Conservation (phyloP, 2,329 filamentous ascomycete species). For the Phaeomoniella chlamydospora region DNA sequence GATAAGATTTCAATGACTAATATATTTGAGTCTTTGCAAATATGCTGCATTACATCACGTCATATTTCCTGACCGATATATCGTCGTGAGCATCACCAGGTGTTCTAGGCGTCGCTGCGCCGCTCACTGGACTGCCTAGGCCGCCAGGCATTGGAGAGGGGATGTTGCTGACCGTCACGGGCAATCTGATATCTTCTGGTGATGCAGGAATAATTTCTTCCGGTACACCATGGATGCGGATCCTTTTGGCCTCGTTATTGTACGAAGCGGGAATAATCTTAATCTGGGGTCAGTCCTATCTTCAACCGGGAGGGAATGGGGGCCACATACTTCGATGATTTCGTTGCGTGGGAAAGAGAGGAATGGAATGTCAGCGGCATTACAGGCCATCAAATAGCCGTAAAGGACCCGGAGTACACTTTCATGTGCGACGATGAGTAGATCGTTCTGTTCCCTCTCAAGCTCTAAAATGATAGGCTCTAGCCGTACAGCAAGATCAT, state of each 20-base stretch:
- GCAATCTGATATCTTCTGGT: conserved; percentile 68
- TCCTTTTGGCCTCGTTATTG: conserved; percentile 86
- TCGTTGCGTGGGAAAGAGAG: conserved; percentile 91
- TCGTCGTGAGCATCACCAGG: conserved; percentile 1
- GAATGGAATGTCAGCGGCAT: conserved; percentile 82
- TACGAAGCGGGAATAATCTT: conserved; percentile 91
- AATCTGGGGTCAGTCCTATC: conserved; percentile 6
- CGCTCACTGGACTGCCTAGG: conserved; percentile 22
- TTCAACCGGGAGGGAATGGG: conserved; percentile 2
- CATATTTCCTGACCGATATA: conserved; percentile 1
- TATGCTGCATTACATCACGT: conserved; percentile 1
- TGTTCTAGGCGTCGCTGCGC: conserved; percentile 22
- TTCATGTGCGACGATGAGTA: conserved; percentile 97
- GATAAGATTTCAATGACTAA: too few species aligned
- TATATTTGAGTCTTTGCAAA: too few species aligned
- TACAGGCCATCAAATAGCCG: conserved; percentile 96
- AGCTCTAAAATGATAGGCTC: conserved; percentile 96
- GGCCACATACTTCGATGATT: conserved; percentile 63
- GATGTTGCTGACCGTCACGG: conserved; percentile 46
- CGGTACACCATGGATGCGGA: conserved; percentile 62
- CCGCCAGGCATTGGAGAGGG: conserved; percentile 28
- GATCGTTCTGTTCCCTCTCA: conserved; percentile 89
- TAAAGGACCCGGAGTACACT: conserved; percentile 95
- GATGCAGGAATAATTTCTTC: conserved; percentile 57
- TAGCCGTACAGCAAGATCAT: conserved; percentile 92